Evolutionary conservation across 2,329 filamentous ascomycete genomes (phyloP), one percentile per base, ranked within the genome.

Genomic region (Stagonosporopsis cucurbitacearum): DNA sequence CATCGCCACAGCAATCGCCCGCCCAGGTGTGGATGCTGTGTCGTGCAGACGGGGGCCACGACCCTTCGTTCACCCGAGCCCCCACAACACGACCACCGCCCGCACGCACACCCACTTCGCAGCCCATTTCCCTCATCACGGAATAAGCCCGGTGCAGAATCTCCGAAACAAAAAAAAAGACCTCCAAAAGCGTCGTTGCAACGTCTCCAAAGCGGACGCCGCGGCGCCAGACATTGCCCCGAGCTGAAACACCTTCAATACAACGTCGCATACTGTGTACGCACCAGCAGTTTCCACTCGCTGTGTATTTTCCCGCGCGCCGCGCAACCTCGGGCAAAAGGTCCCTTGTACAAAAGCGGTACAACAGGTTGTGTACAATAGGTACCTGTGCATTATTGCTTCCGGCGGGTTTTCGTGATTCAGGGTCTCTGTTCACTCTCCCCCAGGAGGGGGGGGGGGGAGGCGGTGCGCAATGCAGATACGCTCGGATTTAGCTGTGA

Each of bases 351-450:
- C 41, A 9, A 15, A 33, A 22, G 13, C 20, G 28, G 28, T 30
- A 30, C 28, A 30, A 33, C 20, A 28, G n/a, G 46, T 33, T 15
- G 22, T n/a, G 22, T 12, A n/a, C n/a, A n/a, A n/a, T n/a, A n/a
- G n/a, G n/a, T n/a, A n/a, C n/a, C n/a, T n/a, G n/a, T n/a, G n/a
- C n/a, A n/a, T n/a, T n/a, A 35, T 22, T 32, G 32, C 32, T 41
- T 54, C 50, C 53, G 53, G 48, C 37, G 53, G 36, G 37, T 56
- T 57, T 57, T 57, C 49, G 54, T 53, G 54, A 33, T 41, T 49
- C 48, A 52, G 48, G 54, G 54, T 53, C 48, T 41, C n/a, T n/a
- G n/a, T n/a, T n/a, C n/a, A n/a, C n/a, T n/a, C n/a, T n/a, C n/a
- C n/a, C n/a, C n/a, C n/a, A n/a, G n/a, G n/a, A n/a, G n/a, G n/a